Percentiles rank a stretch among this genome's conserved stretches.
Evolutionary conservation across 73 alveolate genomes (phyloP).

Genomic region (Loxodes magnus): DNA sequence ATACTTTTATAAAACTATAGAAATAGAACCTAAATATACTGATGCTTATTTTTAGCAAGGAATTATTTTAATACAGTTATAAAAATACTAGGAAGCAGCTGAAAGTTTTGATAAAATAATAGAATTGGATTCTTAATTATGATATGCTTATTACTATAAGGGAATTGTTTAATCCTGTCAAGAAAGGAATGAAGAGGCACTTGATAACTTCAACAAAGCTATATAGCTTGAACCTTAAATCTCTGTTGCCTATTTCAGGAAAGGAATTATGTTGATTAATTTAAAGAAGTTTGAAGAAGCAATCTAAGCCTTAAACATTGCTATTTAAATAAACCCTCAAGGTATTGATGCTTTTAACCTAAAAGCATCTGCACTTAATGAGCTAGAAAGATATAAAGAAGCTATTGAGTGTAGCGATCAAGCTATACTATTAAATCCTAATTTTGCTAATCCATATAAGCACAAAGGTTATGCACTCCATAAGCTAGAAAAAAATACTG

Average conservation of each 20-base stretch:
- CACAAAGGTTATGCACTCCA: not conserved
- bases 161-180: not conserved
- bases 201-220: not conserved
- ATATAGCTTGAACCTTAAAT: not conserved
- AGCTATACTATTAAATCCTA: not conserved
- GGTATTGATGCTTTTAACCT: not conserved
- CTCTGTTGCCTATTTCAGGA: not conserved
- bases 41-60: not conserved
- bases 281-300: not conserved
- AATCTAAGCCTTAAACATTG: not conserved
- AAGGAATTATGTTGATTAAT: not conserved
- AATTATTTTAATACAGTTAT: not conserved
- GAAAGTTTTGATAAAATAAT: not conserved
- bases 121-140: not conserved
- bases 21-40: not conserved
- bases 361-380: not conserved
- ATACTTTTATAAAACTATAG: not conserved
- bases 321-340: not conserved
- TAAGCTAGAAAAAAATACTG: not conserved
- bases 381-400: not conserved
- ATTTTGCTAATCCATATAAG: not conserved
- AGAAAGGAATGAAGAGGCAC: not conserved
- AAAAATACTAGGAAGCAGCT: not conserved
- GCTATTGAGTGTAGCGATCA: constrained; percentile 2
- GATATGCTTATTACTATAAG: not conserved